phyloP scores from a whole-genome alignment of 1,284 basidiomycete genomes.

The Ustilago shanxiensis region DNA sequence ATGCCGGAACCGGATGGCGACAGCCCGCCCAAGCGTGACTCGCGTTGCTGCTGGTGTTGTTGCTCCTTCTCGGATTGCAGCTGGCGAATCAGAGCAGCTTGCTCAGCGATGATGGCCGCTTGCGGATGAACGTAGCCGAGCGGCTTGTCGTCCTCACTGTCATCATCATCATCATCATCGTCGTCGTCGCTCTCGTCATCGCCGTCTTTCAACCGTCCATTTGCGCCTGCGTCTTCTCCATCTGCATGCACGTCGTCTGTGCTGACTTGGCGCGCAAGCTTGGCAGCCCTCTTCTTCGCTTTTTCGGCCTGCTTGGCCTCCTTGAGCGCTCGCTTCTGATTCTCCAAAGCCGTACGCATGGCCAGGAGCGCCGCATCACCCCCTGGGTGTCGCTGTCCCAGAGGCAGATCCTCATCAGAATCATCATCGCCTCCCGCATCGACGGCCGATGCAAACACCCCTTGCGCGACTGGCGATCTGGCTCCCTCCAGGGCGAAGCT shows the following conservation, averaged over 20 bases:
- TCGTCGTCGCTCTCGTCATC: slow-evolving; percentile 16
- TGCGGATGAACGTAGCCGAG: slow-evolving; percentile 64
- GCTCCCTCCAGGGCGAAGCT: neutral
- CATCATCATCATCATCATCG: slow-evolving; percentile 51
- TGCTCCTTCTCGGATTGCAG: slow-evolving; percentile 59
- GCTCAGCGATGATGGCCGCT: slow-evolving; percentile 68
- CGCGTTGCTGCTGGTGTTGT: slow-evolving; percentile 37
- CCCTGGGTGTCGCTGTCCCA: slow-evolving; percentile 55
- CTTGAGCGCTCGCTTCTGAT: slow-evolving; percentile 39
- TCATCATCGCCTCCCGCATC: slow-evolving; percentile 33
- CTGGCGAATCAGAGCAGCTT: slow-evolving; percentile 63
- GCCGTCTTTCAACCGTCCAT: slow-evolving; percentile 1
- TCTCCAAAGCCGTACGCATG: slow-evolving; percentile 27
- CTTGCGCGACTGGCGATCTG: slow-evolving; percentile 11
- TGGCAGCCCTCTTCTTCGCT: slow-evolving; percentile 31
- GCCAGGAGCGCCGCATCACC: slow-evolving; percentile 35
- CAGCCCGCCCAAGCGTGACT: slow-evolving; percentile 16
- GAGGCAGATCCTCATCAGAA: slow-evolving; percentile 60
- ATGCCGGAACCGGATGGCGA: slow-evolving; percentile 16
- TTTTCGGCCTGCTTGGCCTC: slow-evolving; percentile 33
- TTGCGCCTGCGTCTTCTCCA: neutral
- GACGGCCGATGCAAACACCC: neutral
- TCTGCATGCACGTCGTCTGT: slow-evolving; percentile 16
- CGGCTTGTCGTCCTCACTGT: slow-evolving; percentile 61
- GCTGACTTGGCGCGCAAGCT: slow-evolving; percentile 22